These are phyloP conservation scores for Talaromyces piceae DNA, from an alignment of 2,329 filamentous ascomycete genomes.

Conservation along the genomic window DNA sequence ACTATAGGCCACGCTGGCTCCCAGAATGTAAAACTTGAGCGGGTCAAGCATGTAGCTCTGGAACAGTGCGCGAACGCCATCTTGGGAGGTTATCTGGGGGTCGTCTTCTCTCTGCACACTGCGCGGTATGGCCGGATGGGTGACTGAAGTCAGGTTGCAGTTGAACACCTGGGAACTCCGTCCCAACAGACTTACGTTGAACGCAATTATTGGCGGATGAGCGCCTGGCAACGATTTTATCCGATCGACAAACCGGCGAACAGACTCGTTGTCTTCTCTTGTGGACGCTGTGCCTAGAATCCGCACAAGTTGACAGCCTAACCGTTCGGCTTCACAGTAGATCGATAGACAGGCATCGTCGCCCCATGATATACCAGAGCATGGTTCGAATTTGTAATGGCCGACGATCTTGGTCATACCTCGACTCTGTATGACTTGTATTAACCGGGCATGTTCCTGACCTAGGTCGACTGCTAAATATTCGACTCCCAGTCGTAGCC, in stretches of 20 bases:
- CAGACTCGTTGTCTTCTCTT: conserved; percentile 31
- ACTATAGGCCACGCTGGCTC: conserved; percentile 35
- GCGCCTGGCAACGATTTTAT: conserved; percentile 24
- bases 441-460: conserved; percentile 21
- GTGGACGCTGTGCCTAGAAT: conserved; percentile 28
- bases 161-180: conserved; percentile 40
- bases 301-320: conserved; percentile 34
- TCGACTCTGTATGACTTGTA: conserved; percentile 23
- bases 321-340: conserved; percentile 28
- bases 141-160: conserved; percentile 34
- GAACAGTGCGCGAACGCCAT: conserved; percentile 32
- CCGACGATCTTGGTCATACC: conserved; percentile 37
- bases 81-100: conserved; percentile 30
- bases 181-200: conserved; percentile 33
- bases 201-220: conserved; percentile 31
- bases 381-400: conserved; percentile 26
- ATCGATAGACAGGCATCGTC: conserved; percentile 25
- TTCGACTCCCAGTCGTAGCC: conserved; percentile 33
- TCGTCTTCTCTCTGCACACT: conserved; percentile 19
- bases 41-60: conserved; percentile 36
- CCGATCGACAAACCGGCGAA: conserved; percentile 30
- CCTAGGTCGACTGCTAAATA: conserved; percentile 33
- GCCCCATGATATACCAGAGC: conserved; percentile 26
- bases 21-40: conserved; percentile 36
- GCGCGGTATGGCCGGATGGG: conserved; percentile 29